These are phyloP conservation scores for Globisporangium perplexum DNA, from an alignment of 352 stramenopile genomes.

Conservation along the genomic window DNA sequence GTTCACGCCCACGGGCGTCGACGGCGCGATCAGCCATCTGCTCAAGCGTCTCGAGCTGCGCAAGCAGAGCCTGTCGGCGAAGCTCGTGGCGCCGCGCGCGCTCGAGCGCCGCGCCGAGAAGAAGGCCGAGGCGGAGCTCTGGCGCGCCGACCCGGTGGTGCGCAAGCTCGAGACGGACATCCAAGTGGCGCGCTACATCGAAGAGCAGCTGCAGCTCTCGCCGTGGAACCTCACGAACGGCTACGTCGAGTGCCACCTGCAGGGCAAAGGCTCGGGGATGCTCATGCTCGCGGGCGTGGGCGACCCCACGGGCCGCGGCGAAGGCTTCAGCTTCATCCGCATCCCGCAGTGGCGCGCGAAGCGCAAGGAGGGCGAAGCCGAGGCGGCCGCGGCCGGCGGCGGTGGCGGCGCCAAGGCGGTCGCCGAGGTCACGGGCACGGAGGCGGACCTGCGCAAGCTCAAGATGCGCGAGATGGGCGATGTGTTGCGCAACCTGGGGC, in stretches of 20 bases:
- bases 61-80: constrained; percentile 44
- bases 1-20: constrained; percentile 68
- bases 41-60: constrained; percentile 63
- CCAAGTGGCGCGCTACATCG: constrained; percentile 75
- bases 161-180: constrained; percentile 78
- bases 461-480: constrained; percentile 42
- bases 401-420: constrained; percentile 38
- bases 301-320: constrained; percentile 71
- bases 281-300: constrained; percentile 70
- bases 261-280: constrained; percentile 82
- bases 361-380: constrained; percentile 77
- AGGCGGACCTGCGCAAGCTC: constrained; percentile 43
- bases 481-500: constrained; percentile 70
- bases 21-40: constrained; percentile 64
- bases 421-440: constrained; percentile 73
- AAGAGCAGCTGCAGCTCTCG: constrained; percentile 70
- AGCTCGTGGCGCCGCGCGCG: constrained; percentile 41
- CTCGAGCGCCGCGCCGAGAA: not conserved
- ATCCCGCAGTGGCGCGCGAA: constrained; percentile 70
- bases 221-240: constrained; percentile 84
- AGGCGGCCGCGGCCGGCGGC: constrained; percentile 21
- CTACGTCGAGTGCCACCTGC: constrained; percentile 81
- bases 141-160: constrained; percentile 36
- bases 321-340: constrained; percentile 42
- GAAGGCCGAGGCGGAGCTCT: not conserved